These are phyloP conservation scores for Deuterostichococcus epilithicus DNA, from an alignment of 139 green algal genomes.

Conservation along the genomic window DNA sequence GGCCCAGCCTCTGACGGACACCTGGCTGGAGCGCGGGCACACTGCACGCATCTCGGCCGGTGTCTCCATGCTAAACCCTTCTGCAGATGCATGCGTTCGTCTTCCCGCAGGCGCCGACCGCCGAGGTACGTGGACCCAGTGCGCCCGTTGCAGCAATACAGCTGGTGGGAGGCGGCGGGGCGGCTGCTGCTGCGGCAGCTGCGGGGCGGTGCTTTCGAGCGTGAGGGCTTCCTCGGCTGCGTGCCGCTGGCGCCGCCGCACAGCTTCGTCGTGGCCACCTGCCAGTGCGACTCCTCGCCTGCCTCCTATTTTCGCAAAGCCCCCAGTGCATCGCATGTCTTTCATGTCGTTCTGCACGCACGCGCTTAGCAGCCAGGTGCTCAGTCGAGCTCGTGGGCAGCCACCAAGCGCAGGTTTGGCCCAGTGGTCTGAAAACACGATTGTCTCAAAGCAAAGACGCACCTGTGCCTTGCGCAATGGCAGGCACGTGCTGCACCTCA, in stretches of 20 bases:
- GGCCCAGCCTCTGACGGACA: neutral
- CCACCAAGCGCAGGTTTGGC: too few relatives aligned
- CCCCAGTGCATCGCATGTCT: neutral
- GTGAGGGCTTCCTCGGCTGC: constrained; percentile 32
- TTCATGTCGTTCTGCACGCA: neutral
- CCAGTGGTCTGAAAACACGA: too few relatives aligned
- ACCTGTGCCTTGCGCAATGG: neutral
- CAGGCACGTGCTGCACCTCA: constrained; percentile 25
- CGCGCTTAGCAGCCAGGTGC: neutral
- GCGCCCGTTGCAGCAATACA: constrained; percentile 12
- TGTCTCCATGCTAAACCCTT: neutral
- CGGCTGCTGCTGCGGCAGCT: constrained; percentile 34
- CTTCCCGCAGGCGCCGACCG: neutral
- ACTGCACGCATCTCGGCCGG: neutral
- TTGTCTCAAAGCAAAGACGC: too few relatives aligned
- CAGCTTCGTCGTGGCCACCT: constrained; percentile 31
- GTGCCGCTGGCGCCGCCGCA: constrained; percentile 7
- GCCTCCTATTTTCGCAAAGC: neutral
- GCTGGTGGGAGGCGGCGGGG: constrained; percentile 30
- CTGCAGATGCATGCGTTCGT: neutral
- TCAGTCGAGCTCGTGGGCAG: neutral
- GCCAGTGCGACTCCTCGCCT: neutral
- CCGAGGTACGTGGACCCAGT: neutral
- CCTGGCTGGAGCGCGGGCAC: neutral
- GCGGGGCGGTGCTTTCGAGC: neutral